Base-by-base conservation (phyloP, 495 filamentous ascomycete species). In the Xylaria sp. region DNA sequence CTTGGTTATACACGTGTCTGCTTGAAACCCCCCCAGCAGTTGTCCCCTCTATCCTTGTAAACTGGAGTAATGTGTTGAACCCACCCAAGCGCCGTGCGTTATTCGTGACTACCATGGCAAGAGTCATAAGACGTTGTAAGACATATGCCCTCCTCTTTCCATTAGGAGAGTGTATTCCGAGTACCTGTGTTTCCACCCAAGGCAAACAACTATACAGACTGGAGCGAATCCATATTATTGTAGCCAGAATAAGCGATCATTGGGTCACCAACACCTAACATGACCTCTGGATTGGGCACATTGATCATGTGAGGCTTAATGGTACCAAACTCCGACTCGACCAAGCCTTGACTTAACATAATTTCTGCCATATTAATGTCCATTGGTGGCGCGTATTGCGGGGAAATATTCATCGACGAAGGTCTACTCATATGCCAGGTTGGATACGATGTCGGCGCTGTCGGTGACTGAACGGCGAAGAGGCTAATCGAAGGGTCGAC, bases 231-330 rank as follows among this genome's bases (percentile, higher is more conserved):
- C 75, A 79, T 77, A 59, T 76, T 76, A 57, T 57, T 70, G 71
- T 83, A 83, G 37, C 80, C 78, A 21, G 78, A 78, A 61, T 81
- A 82, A 37, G 69, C 69, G 46, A 86, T 85, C 83, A 85, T 85
- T 35, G 84, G 82, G 58, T 86, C 84, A 21, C 80, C 82, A 70
- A 85, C 79, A n/a, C 83, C 83, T 71, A 85, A 73, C 83, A 85
- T 86, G 24, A 85, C 82, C 62, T 84, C 82, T 9, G 80, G 82
- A 67, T 85, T 83, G 61, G 80, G 76, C 70, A 77, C 79, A 62
- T 79, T 77, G 29, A 86, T 77, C 69, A 80, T 80, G 61, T 82
- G 81, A n/a, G 83, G 83, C 75, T 85, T 85, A 74, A 84, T 79
- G 43, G 81, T 83, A 26, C 82, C 83, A 44, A 83, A 84, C 70